Evolutionary conservation across 176 grass and related monocot genomes (phyloP).

Genomic region (Hsuehochloa calcarea): DNA sequence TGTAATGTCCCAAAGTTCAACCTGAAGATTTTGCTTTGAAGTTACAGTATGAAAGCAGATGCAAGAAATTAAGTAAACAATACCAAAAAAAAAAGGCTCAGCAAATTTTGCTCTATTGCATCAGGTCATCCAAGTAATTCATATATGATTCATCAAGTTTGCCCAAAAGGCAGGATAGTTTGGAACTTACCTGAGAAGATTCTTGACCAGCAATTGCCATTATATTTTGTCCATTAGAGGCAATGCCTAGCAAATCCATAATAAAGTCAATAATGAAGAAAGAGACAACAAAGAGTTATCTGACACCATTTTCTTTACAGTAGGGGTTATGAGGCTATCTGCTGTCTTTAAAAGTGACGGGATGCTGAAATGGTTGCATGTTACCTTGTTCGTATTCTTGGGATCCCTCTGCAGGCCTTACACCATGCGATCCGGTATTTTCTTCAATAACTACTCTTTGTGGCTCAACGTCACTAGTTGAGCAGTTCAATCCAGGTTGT

Average conservation of each 20-base stretch:
- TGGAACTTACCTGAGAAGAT: constrained; percentile 50
- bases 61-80: constrained; percentile 32
- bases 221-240: constrained; percentile 40
- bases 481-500: constrained; percentile 21
- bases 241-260: constrained; percentile 33
- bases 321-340: background rate
- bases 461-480: constrained; percentile 23
- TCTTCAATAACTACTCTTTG: constrained; percentile 15
- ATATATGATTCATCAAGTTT: constrained; percentile 4
- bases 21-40: constrained; percentile 42
- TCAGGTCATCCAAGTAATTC: background rate
- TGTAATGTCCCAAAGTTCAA: constrained; percentile 87
- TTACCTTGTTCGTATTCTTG: constrained; percentile 38
- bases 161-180: constrained; percentile 3
- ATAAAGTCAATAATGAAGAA: constrained; percentile 23
- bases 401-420: constrained; percentile 11
- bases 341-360: background rate
- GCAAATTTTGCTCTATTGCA: background rate
- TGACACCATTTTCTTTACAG: background rate
- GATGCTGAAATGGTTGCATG: background rate
- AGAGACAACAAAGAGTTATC: background rate
- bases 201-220: constrained; percentile 84
- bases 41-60: constrained; percentile 20
- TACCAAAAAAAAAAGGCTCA: background rate
- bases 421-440: constrained; percentile 19